phyloP scores from a whole-genome alignment of 805 yeast species.

The Kodamaea hsintzibuensis region DNA sequence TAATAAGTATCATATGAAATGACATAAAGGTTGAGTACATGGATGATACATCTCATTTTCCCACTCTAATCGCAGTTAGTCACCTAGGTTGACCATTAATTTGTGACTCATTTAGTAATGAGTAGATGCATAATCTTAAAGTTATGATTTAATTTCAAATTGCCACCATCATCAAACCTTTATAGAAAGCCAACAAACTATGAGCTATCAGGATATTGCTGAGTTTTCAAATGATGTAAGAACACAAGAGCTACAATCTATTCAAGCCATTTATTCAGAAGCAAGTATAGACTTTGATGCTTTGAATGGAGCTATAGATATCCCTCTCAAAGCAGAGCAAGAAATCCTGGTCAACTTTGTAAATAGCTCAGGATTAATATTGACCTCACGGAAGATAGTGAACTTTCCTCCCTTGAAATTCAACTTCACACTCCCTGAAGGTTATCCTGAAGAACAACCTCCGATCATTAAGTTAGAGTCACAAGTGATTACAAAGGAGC shows the following conservation, averaged over 20 bases:
- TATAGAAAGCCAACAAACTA: not conserved
- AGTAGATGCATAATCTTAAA: too few species aligned
- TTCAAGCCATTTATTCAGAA: conserved; percentile 46
- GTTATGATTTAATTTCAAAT: not conserved
- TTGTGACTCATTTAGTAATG: not conserved
- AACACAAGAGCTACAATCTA: conserved; percentile 41
- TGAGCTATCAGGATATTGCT: not conserved
- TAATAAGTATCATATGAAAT: too few species aligned
- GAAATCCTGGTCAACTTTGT: conserved; percentile 15
- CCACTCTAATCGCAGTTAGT: too few species aligned
- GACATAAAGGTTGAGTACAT: too few species aligned
- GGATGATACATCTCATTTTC: too few species aligned
- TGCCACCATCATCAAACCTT: not conserved
- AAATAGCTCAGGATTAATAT: not conserved
- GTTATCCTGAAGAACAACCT: conserved; percentile 33
- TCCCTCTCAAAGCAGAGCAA: conserved; percentile 25
- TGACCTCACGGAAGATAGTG: conserved; percentile 12
- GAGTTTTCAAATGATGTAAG: conserved; percentile 22
- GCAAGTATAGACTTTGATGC: conserved; percentile 10
- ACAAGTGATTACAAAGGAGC: conserved; percentile 27
- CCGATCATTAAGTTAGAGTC: conserved; percentile 29
- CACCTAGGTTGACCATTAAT: too few species aligned
- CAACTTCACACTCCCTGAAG: conserved; percentile 28
- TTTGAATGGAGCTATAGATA: conserved; percentile 24
- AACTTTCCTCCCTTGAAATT: conserved; percentile 34